Evolutionary conservation across 1,139 yeast genomes (phyloP).

Genomic region (Candida gigantensis): DNA sequence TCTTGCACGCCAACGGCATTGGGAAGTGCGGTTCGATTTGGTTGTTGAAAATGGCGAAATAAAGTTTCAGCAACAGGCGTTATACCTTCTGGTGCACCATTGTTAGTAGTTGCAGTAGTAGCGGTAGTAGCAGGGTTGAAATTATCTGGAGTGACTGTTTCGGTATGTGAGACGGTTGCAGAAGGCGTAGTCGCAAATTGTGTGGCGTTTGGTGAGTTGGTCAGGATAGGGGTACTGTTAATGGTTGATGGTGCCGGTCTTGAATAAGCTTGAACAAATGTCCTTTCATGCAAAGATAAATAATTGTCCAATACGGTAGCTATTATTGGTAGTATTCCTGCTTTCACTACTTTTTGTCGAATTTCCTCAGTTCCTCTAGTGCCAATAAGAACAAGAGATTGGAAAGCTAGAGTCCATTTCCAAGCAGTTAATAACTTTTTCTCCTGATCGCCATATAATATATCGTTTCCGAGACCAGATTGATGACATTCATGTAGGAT

Average conservation of each 20-base stretch:
- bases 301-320: constrained; percentile 92
- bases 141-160: constrained; percentile 6
- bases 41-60: constrained; percentile 9
- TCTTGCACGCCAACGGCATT: constrained; percentile 4
- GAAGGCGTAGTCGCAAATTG: constrained; percentile 8
- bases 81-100: constrained; percentile 2
- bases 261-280: constrained; percentile 35
- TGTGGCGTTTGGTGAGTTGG: constrained; percentile 4
- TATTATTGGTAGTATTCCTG: constrained; percentile 87
- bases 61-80: constrained; percentile 6
- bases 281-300: constrained; percentile 46
- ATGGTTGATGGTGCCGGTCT: constrained; percentile 5
- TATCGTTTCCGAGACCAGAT: constrained; percentile 11
- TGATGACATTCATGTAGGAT: constrained; percentile 78
- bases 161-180: constrained; percentile 10
- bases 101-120: too few relatives aligned
- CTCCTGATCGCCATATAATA: constrained; percentile 32
- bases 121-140: too few relatives aligned
- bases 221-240: constrained; percentile 4
- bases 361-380: constrained; percentile 90
- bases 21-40: constrained; percentile 1
- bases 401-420: constrained; percentile 97
- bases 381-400: constrained; percentile 86
- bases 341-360: constrained; percentile 82
- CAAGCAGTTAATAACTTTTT: constrained; percentile 70